Conservation (phyloP, 2,329 filamentous ascomycete genomes). For the Phaeosphaeria sp. region DNA sequence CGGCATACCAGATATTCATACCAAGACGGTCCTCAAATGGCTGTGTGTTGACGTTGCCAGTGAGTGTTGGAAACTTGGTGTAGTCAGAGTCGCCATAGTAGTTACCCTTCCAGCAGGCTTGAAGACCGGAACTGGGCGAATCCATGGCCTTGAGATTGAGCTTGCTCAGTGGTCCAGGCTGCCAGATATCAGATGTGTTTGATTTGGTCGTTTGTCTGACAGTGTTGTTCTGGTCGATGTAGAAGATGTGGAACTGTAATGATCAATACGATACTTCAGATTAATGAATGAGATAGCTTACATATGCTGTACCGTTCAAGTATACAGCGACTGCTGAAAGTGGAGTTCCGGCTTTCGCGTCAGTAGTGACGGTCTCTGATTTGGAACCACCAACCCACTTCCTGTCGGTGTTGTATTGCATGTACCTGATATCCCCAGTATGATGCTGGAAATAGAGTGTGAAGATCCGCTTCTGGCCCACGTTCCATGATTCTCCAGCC, state of each 20-base stretch:
- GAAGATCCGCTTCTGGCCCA: conserved; percentile 46
- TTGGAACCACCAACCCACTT: conserved; percentile 49
- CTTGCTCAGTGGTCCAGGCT: conserved; percentile 60
- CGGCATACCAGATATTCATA: conserved; percentile 55
- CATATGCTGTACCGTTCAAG: conserved; percentile 46
- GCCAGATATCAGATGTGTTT: conserved; percentile 50
- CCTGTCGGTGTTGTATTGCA: conserved; percentile 45
- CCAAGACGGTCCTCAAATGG: conserved; percentile 40
- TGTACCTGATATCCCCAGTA: conserved; percentile 50
- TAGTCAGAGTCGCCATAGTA: conserved; percentile 51
- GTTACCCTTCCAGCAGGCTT: conserved; percentile 81
- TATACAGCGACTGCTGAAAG: conserved; percentile 54
- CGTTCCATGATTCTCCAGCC: conserved; percentile 52
- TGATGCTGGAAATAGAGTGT: conserved; percentile 56
- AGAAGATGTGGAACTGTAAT: conserved; percentile 48
- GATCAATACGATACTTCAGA: background rate
- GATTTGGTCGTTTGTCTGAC: conserved; percentile 49
- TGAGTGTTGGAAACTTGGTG: conserved; percentile 43
- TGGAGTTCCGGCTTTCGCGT: conserved; percentile 53
- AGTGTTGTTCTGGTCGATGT: conserved; percentile 49
- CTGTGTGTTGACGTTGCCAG: conserved; percentile 30
- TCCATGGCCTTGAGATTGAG: conserved; percentile 87
- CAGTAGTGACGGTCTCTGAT: conserved; percentile 48
- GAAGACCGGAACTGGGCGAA: conserved; percentile 85
- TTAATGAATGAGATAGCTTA: conserved; percentile 18